A percentile compares a stretch with the other conserved stretches of the same genome.
These are phyloP conservation scores for Peniophora sp. DNA, from an alignment of 1,284 basidiomycete species.

Conservation along the genomic window DNA sequence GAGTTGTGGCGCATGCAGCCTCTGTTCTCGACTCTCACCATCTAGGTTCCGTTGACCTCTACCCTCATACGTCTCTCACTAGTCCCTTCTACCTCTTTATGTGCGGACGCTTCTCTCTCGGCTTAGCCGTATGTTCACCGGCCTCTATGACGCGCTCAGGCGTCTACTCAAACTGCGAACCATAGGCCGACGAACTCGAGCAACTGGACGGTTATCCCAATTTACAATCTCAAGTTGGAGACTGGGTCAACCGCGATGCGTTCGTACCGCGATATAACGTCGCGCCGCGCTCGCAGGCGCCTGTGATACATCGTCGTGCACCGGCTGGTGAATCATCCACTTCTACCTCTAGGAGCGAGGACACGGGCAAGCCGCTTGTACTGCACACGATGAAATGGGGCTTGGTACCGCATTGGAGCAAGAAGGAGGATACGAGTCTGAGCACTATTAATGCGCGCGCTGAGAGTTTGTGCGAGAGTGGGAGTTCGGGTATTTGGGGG, in stretches of 20 bases:
- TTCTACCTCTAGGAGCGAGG: background rate
- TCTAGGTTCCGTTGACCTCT: too few species aligned
- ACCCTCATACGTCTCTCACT: too few species aligned
- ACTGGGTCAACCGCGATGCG: slow-evolving; percentile 55
- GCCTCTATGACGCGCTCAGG: background rate
- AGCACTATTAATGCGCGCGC: slow-evolving; percentile 88
- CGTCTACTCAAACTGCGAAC: background rate
- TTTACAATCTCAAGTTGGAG: slow-evolving; percentile 33
- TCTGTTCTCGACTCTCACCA: too few species aligned
- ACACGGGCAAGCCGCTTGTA: slow-evolving; percentile 14
- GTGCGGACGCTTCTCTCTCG: slow-evolving; percentile 61
- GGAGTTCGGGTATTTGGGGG: slow-evolving; percentile 67
- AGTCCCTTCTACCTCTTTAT: slow-evolving; percentile 20
- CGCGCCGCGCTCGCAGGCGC: slow-evolving; percentile 61
- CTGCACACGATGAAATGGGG: slow-evolving; percentile 88
- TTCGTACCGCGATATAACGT: slow-evolving; percentile 63
- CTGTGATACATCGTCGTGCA: slow-evolving; percentile 47
- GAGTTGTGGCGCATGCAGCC: too few species aligned
- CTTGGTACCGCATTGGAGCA: slow-evolving; percentile 80
- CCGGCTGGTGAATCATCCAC: too few species aligned
- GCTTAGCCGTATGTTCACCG: slow-evolving; percentile 32
- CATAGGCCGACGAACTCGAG: slow-evolving; percentile 30
- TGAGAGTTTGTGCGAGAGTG: slow-evolving; percentile 71
- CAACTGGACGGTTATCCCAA: slow-evolving; percentile 31
- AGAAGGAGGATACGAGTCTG: slow-evolving; percentile 59